Evolutionary conservation across 2,329 filamentous ascomycete genomes (phyloP), one percentile per base, ranked within the genome.

Genomic region (Fusarium sp.): DNA sequence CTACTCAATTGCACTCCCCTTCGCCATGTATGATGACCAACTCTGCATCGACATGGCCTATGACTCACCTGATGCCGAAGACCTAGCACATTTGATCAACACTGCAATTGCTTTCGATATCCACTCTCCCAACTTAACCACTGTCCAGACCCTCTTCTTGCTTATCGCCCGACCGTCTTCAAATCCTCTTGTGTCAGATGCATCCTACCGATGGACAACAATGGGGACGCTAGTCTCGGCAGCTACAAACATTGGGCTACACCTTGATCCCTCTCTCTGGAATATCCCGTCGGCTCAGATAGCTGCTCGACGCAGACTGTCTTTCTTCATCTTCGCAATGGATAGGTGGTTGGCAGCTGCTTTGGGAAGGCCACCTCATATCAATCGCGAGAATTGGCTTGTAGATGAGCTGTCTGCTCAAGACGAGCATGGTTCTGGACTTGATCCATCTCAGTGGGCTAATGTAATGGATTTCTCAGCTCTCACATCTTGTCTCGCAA

Each of bases 31-130:
- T 14, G 61, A 61, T 3, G 61, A 64, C 7, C 36, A 64, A 3
- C 61, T 64, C 16, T 64, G 55, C 18, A 64, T 64, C 1, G 61
- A 64, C 6, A 64, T 64, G 44, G 61, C 61, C 3, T 64, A 64
- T 15, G 61, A 64, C 9, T 48, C 61, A 22, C 61, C 55, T 6
- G 22, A 64, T 16, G 12, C 36, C 0, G 38, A 64, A 24, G 30
- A 31, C 6, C 22, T 64, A 4, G 42, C 61, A 1, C 35, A 26
- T 5, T 31, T 64, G 0, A 51, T 64, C 1, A 64, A 64, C 4
- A 38, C 10, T 1, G 14, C 42, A 0, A 7, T 64, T 38, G 26
- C 44, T 26, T 64, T 33, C 16, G 61, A 64, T 1, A 42, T 64
- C 3, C 61, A 64, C 24, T 64, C 44, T 1, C 36, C 61, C 12